Conservation (phyloP, 2,329 filamentous ascomycete species). For the Rhytidhysteron rufulum region DNA sequence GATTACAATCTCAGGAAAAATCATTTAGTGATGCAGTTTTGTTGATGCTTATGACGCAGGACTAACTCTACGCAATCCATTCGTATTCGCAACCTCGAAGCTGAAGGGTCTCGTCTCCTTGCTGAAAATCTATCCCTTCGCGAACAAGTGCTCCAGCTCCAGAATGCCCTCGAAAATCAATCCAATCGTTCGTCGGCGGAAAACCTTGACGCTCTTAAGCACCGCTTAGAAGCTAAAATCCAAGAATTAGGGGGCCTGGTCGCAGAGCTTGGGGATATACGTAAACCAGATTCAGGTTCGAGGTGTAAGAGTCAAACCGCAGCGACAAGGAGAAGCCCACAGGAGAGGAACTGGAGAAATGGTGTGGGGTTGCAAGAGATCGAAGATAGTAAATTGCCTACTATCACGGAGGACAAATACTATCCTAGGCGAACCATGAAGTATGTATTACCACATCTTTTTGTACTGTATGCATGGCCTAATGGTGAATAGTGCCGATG, state of each 20-base stretch:
- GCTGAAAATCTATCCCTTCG: constrained; percentile 75
- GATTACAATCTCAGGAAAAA: constrained; percentile 3
- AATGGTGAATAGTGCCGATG: constrained; percentile 48
- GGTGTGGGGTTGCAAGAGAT: constrained; percentile 37
- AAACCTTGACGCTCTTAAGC: constrained; percentile 66
- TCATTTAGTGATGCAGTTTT: not conserved
- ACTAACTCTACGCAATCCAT: constrained; percentile 74
- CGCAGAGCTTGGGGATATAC: constrained; percentile 54
- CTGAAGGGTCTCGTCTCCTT: constrained; percentile 69
- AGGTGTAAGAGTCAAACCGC: constrained; percentile 48
- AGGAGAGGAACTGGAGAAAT: constrained; percentile 54
- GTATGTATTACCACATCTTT: constrained; percentile 46
- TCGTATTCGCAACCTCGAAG: constrained; percentile 71
- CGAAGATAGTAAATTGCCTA: constrained; percentile 57
- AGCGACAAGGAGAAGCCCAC: constrained; percentile 45
- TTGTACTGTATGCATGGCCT: constrained; percentile 9
- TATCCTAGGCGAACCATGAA: constrained; percentile 66
- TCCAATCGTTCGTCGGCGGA: constrained; percentile 58
- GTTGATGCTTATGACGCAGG: constrained; percentile 35
- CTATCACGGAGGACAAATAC: constrained; percentile 66
- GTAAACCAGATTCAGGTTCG: constrained; percentile 16
- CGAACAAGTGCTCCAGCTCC: constrained; percentile 65
- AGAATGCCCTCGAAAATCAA: constrained; percentile 63
- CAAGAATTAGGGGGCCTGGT: constrained; percentile 66
- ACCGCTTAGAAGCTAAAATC: constrained; percentile 68